Percentiles rank a stretch among this genome's conserved stretches.
phyloP scores from a whole-genome alignment of 2,329 filamentous ascomycete species.

The Neonectria magnoliae region DNA sequence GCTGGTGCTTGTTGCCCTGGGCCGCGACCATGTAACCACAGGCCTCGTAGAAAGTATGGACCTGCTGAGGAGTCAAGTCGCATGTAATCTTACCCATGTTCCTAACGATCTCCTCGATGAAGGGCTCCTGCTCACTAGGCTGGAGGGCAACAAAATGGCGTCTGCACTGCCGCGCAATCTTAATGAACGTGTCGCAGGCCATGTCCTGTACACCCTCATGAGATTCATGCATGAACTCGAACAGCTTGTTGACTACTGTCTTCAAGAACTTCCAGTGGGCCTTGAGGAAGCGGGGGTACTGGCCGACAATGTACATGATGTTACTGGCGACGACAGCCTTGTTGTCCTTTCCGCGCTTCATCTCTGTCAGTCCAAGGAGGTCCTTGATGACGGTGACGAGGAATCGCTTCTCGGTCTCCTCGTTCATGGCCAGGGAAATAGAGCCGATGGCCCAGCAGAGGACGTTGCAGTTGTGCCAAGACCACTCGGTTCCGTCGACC shows the following conservation, averaged over 20 bases:
- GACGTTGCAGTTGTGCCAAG: conserved; percentile 99
- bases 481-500: conserved; percentile 96
- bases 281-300: conserved; percentile 98
- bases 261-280: conserved; percentile 99
- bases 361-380: conserved; percentile 93
- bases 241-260: conserved; percentile 99
- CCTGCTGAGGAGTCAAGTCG: conserved; percentile 94
- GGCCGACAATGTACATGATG: conserved; percentile 99
- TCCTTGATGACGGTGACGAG: conserved; percentile 99
- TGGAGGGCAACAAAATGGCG: conserved; percentile 97
- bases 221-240: conserved; percentile 99
- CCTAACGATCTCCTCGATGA: conserved; percentile 98
- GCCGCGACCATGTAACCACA: conserved; percentile 99
- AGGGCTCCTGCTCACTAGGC: conserved; percentile 92
- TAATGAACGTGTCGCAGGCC: conserved; percentile 99
- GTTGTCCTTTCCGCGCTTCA: conserved; percentile 99
- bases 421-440: conserved; percentile 98
- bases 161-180: conserved; percentile 98
- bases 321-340: conserved; percentile 99
- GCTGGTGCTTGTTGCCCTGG: conserved; percentile 92
- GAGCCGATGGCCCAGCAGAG: conserved; percentile 99
- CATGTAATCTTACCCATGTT: conserved; percentile 96
- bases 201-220: conserved; percentile 99
- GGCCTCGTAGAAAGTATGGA: conserved; percentile 98
- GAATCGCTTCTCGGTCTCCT: conserved; percentile 98